A percentile compares a stretch with the other conserved stretches of the same genome.
These are phyloP conservation scores for Babesia bigemina DNA, from an alignment of 169 alveolate species.

Conservation along the genomic window DNA sequence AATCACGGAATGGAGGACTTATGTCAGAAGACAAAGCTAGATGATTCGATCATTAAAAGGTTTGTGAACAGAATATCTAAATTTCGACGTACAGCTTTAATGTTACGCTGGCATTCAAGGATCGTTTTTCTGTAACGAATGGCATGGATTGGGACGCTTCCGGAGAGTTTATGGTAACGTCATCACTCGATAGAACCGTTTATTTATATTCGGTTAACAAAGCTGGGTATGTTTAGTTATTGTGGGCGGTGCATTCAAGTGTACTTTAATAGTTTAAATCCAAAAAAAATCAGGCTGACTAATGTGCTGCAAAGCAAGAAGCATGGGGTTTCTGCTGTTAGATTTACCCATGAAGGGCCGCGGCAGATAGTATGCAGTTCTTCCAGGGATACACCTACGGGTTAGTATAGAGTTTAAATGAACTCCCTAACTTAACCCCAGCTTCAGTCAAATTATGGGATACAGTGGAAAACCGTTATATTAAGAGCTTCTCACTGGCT, in stretches of 20 bases:
- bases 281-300: slow-evolving; percentile 30
- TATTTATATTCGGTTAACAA: slow-evolving; percentile 47
- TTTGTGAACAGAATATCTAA: neutral
- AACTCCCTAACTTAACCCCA: neutral
- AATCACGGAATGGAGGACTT: slow-evolving; percentile 18
- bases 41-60: slow-evolving; percentile 59
- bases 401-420: neutral
- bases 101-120: slow-evolving; percentile 64
- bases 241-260: too few relatives aligned
- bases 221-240: slow-evolving; percentile 32
- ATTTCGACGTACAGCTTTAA: slow-evolving; percentile 27
- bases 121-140: slow-evolving; percentile 58
- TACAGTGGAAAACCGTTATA: slow-evolving; percentile 60
- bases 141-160: slow-evolving; percentile 70
- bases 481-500: slow-evolving; percentile 44
- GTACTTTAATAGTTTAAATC: neutral
- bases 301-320: slow-evolving; percentile 67
- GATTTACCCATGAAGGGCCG: slow-evolving; percentile 60
- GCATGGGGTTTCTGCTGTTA: slow-evolving; percentile 63
- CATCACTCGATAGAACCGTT: slow-evolving; percentile 61
- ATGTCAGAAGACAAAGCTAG: slow-evolving; percentile 17
- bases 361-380: slow-evolving; percentile 62
- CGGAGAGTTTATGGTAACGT: slow-evolving; percentile 60
- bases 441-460: slow-evolving; percentile 68
- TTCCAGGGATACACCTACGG: slow-evolving; percentile 35